Evolutionary conservation across 768 basidiomycete species (phyloP), one percentile per base, ranked within the genome.

Genomic region (Trametes coccinea): DNA sequence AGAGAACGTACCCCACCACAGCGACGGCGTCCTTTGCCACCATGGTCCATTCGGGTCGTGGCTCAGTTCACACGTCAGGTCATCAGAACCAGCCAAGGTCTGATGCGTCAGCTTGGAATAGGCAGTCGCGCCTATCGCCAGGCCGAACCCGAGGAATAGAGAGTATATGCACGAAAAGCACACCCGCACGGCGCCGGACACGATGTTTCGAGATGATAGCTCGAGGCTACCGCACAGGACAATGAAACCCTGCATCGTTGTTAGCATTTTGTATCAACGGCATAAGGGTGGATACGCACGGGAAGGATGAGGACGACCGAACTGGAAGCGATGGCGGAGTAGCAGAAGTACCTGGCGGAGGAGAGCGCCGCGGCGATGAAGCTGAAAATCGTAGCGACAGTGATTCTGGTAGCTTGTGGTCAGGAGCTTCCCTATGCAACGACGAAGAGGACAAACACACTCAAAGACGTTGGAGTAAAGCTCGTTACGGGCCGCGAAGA

Each of bases 381-480:
- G 56, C 90, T 90, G 72, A 90, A 81, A 29, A 93, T 75, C 2
- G 86, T 88, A 4, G 93, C 87, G 52, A 93, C 82, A 11, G 88
- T 90, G 62, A 94, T 92, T 67, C 87, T 89, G 70, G 62, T 39
- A 51, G n/a, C n/a, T n/a, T n/a, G n/a, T n/a, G n/a, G n/a, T n/a
- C n/a, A n/a, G n/a, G n/a, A n/a, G n/a, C n/a, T n/a, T n/a, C n/a
- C n/a, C n/a, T n/a, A n/a, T n/a, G n/a, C n/a, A n/a, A n/a, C n/a
- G n/a, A n/a, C n/a, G n/a, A n/a, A n/a, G n/a, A n/a, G n/a, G n/a
- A n/a, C n/a, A n/a, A 4, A 75, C 83, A 34, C 45, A 84, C 84
- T 92, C 91, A 60, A 91, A 93, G 33, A 94, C 84, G 59, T 90
- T 90, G 5, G 82, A 84, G 68, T 92, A 92, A 14, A 95, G 73